Base-by-base conservation (phyloP, 192 early-diverging fungal genomes). In the Dissophora globulifera region DNA sequence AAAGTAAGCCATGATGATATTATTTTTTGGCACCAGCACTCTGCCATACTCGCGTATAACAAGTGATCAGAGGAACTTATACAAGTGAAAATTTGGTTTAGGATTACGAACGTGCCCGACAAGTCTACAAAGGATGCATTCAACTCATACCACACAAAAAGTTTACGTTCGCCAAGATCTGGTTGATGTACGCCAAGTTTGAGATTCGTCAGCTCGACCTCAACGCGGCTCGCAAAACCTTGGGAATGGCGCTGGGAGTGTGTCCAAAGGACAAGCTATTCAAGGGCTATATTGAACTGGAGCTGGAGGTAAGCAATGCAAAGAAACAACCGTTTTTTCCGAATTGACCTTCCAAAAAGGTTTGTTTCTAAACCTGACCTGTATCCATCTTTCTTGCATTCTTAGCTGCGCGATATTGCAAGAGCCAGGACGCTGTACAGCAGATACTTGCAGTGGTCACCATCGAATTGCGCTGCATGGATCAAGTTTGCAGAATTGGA, bases 101-200 rank as follows among this genome's bases (percentile, higher is more conserved):
- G 83, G 95, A 98, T 69, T 64, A 83, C 32, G 92, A 92, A 11
- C 81, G 95, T 0, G 88, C 98, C 2, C 86, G 92, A 13, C 80
- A 92, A 45, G 91, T 99, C 20, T 99, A 98, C 68, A 65, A 84
- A 38, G 83, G 90, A 40, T 94, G 92, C 59, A 69, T 97, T 27
- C 86, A 91, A 12, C 60, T 96, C 12, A 89, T 99, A 54, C 98
- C 98, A 13, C 98, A 99, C 81, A 90, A 92, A 67, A 76, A 58
- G 25, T 98, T 99, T 62, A 99, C 96, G 10, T 98, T 99, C 84
- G 96, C 90, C 38, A 99, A 99, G 78, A 87, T 98, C 50, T 99
- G 98, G 98, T 82, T 96, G 13, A 79, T 94, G 23, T 97, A 94
- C 79, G 96, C 95, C 22, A 91, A 94, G 67, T 98, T 97, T 69